These are phyloP conservation scores for Durio zibethinus DNA, from an alignment of 345 rosid species.

Conservation along the genomic window DNA sequence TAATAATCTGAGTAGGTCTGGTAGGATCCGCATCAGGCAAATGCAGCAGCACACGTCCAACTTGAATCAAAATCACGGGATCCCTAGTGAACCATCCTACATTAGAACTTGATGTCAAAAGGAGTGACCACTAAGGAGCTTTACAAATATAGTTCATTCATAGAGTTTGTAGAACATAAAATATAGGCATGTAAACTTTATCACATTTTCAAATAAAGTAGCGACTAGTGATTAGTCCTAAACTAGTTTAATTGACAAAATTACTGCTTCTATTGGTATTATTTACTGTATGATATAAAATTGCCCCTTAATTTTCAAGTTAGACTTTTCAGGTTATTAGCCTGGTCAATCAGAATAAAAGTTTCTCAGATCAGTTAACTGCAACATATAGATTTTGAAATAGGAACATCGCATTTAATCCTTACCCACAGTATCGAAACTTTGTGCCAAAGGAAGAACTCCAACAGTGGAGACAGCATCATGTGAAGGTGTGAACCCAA, in stretches of 20 bases:
- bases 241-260: too few relatives aligned
- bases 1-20: constrained; percentile 47
- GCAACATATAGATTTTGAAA: not conserved
- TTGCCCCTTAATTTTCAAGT: not conserved
- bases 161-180: too few relatives aligned
- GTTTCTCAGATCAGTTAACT: not conserved
- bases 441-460: constrained; percentile 80
- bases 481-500: constrained; percentile 77
- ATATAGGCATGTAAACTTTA: too few relatives aligned
- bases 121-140: not conserved
- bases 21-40: constrained; percentile 27
- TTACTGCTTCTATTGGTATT: not conserved
- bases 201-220: too few relatives aligned
- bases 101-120: constrained; percentile 14
- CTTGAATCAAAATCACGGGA: constrained; percentile 52
- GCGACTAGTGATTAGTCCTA: not conserved
- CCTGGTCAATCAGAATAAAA: not conserved
- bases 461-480: constrained; percentile 51
- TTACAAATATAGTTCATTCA: too few relatives aligned
- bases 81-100: constrained; percentile 92
- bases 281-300: not conserved
- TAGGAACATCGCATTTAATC: not conserved
- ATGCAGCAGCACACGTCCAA: constrained; percentile 58
- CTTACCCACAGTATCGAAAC: constrained; percentile 89
- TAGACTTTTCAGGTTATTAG: not conserved